A percentile compares a stretch with the other conserved stretches of the same genome.
These are phyloP conservation scores for Pisolithus marmoratus DNA, from an alignment of 768 basidiomycete genomes.

Conservation along the genomic window DNA sequence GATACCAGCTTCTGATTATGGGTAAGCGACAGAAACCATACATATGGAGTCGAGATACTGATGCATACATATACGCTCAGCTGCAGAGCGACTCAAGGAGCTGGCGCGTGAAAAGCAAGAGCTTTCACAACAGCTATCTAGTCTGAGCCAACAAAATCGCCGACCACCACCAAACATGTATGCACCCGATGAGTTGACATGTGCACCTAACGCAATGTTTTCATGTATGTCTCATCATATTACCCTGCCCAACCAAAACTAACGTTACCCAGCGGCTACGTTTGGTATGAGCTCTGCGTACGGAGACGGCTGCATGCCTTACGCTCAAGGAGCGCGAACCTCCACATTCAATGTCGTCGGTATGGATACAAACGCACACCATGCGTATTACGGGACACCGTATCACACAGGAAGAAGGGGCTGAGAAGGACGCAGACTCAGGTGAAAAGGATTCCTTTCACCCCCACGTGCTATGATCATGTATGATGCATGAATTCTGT, in stretches of 20 bases:
- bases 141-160: not conserved
- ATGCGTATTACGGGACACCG: not conserved
- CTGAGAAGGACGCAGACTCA: not conserved
- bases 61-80: not conserved
- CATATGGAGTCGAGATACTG: not conserved
- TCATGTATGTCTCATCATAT: not conserved
- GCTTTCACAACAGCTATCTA: not conserved
- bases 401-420: not conserved
- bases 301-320: not conserved
- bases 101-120: not conserved
- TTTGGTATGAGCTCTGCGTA: not conserved
- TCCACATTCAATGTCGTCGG: not conserved
- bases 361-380: not conserved
- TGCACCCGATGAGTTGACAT: not conserved
- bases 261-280: not conserved
- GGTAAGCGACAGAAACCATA: slow-evolving; percentile 6
- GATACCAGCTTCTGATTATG: slow-evolving; percentile 22
- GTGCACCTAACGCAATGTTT: not conserved
- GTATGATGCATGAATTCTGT: not conserved
- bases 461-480: too few relatives aligned
- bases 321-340: not conserved
- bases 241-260: not conserved
- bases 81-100: slow-evolving; percentile 1
- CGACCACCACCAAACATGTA: not conserved
- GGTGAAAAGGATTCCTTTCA: not conserved